Evolutionary conservation across 2,329 filamentous ascomycete species (phyloP).

Genomic region (Metarhizium anisopliae): DNA sequence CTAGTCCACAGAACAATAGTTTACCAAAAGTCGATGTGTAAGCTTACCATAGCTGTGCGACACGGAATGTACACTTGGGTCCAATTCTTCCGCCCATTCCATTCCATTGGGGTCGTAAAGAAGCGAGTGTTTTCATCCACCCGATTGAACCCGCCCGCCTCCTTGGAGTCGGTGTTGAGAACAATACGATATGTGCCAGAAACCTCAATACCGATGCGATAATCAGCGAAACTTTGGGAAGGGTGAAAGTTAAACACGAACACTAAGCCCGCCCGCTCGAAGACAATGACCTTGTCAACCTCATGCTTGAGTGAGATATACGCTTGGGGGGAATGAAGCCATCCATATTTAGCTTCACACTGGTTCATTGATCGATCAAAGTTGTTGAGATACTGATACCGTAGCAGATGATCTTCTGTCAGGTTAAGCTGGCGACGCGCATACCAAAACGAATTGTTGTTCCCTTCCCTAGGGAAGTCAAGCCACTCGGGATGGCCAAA

Average conservation of each 20-base stretch:
- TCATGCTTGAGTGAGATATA: slow-evolving; percentile 94
- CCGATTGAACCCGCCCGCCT: slow-evolving; percentile 71
- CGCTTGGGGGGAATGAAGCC: slow-evolving; percentile 77
- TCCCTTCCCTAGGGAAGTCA: slow-evolving; percentile 91
- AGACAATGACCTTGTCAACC: slow-evolving; percentile 87
- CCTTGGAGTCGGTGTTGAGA: slow-evolving; percentile 68
- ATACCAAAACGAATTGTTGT: slow-evolving; percentile 90
- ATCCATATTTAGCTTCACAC: slow-evolving; percentile 80
- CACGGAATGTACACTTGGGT: slow-evolving; percentile 85
- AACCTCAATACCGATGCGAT: slow-evolving; percentile 79
- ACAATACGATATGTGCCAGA: slow-evolving; percentile 81
- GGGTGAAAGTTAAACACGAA: slow-evolving; percentile 98
- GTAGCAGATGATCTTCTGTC: slow-evolving; percentile 73
- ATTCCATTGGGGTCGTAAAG: slow-evolving; percentile 83
- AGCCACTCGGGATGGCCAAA: slow-evolving; percentile 99
- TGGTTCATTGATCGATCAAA: slow-evolving; percentile 91
- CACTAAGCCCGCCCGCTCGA: slow-evolving; percentile 81
- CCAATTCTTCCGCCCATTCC: slow-evolving; percentile 88
- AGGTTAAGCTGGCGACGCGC: slow-evolving; percentile 90
- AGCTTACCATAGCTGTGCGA: slow-evolving; percentile 69
- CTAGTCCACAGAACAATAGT: neutral
- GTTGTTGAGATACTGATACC: slow-evolving; percentile 86
- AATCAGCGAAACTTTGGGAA: slow-evolving; percentile 77
- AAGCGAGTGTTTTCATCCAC: slow-evolving; percentile 75
- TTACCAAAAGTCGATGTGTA: neutral